These are phyloP conservation scores for Trichosporon sp. DNA, from an alignment of 1,284 basidiomycete species.

Conservation along the genomic window DNA sequence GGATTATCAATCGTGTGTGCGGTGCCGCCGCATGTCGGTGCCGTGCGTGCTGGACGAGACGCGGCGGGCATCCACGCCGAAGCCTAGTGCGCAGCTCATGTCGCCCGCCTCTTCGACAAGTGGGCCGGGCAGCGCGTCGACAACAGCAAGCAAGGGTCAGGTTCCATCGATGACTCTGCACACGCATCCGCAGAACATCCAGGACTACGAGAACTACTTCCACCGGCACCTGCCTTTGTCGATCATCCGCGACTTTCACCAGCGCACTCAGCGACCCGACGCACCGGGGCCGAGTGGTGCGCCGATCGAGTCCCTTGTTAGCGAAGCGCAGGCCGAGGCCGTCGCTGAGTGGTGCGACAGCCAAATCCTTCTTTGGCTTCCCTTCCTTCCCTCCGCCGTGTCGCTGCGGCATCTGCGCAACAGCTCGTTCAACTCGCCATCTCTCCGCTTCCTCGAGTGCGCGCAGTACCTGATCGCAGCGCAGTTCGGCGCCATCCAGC, in stretches of 20 bases:
- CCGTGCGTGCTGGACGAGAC: slow-evolving; percentile 1
- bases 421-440: background rate
- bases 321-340: background rate
- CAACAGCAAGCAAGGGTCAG: background rate
- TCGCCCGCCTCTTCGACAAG: background rate
- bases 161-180: background rate
- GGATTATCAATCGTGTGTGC: background rate
- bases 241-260: slow-evolving; percentile 8
- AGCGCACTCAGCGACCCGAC: background rate
- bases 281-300: background rate
- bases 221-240: slow-evolving; percentile 8
- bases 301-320: background rate
- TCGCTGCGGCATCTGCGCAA: background rate
- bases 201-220: slow-evolving; percentile 10
- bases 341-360: slow-evolving; percentile 4
- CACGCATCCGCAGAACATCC: slow-evolving; percentile 1
- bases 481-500: background rate
- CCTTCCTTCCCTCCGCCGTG: background rate
- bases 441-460: slow-evolving; percentile 6
- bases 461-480: background rate
- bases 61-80: background rate
- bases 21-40: background rate
- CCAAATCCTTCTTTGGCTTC: background rate
- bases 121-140: background rate
- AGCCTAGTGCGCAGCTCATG: background rate